A percentile compares a stretch with the other conserved stretches of the same genome.
These are phyloP conservation scores for Raphanus raphanistrum DNA, from an alignment of 345 rosid genomes.

Conservation along the genomic window DNA sequence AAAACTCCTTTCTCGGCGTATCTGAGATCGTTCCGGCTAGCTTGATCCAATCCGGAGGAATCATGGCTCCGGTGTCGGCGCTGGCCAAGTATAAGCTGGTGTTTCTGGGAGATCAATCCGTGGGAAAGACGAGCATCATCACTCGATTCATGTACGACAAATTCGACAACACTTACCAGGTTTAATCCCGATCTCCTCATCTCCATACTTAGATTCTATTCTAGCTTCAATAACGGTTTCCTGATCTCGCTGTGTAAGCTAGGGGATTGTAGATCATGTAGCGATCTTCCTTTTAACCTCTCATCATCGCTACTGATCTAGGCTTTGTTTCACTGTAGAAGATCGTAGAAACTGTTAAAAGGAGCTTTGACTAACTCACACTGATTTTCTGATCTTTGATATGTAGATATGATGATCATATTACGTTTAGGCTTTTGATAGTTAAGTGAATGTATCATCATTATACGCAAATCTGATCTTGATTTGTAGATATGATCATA, in stretches of 20 bases:
- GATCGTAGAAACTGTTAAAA: not conserved
- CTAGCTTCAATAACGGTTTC: not conserved
- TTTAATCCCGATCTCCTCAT: slow-evolving; percentile 16
- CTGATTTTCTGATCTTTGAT: not conserved
- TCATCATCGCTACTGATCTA: slow-evolving; percentile 3
- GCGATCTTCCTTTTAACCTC: not conserved
- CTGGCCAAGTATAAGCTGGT: slow-evolving; percentile 95
- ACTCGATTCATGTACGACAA: slow-evolving; percentile 95
- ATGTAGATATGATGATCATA: not conserved
- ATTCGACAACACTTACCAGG: slow-evolving; percentile 95
- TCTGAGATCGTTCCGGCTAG: slow-evolving; percentile 35
- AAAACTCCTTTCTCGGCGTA: slow-evolving; percentile 33
- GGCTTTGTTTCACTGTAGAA: not conserved
- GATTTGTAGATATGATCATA: not conserved
- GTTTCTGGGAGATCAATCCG: slow-evolving; percentile 92
- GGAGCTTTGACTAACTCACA: not conserved
- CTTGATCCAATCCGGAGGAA: slow-evolving; percentile 33
- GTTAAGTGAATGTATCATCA: not conserved
- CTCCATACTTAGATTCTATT: slow-evolving; percentile 18
- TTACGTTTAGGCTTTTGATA: not conserved
- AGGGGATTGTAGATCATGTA: not conserved
- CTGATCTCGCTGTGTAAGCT: not conserved
- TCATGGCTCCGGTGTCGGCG: slow-evolving; percentile 83
- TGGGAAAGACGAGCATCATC: slow-evolving; percentile 94
- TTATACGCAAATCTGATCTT: not conserved